Conservation (phyloP, 805 yeast species). For the Tetrapisispora nanseiensis region DNA sequence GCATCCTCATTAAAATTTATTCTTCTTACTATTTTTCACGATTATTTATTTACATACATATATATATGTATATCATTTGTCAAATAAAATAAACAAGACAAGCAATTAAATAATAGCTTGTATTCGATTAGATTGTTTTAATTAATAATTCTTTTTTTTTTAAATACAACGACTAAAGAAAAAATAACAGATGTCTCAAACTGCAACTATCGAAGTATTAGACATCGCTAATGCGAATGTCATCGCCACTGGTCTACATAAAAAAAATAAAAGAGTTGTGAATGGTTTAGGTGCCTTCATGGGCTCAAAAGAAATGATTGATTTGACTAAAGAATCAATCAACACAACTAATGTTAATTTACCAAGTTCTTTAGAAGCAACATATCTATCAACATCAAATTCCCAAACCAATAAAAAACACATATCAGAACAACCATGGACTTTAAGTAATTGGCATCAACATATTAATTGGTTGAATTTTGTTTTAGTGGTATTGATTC, state of each 20-base stretch:
- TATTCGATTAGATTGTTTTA: no score
- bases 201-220: background rate
- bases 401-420: constrained; percentile 32
- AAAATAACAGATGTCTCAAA: background rate
- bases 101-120: no score
- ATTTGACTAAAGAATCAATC: constrained; percentile 23
- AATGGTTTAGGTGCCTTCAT: constrained; percentile 72
- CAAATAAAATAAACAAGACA: no score
- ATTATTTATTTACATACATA: no score
- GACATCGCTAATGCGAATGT: constrained; percentile 66
- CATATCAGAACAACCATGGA: constrained; percentile 75
- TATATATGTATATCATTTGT: no score
- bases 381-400: background rate
- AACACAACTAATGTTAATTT: constrained; percentile 27
- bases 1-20: no score
- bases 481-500: constrained; percentile 52
- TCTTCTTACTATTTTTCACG: no score
- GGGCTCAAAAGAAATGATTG: constrained; percentile 71
- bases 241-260: constrained; percentile 74
- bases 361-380: background rate
- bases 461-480: constrained; percentile 75
- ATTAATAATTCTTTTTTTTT: no score
- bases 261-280: constrained; percentile 58
- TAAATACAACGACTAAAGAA: background rate
- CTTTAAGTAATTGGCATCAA: constrained; percentile 56